phyloP scores from a whole-genome alignment of 768 basidiomycete species.

The Hericium coralloides region DNA sequence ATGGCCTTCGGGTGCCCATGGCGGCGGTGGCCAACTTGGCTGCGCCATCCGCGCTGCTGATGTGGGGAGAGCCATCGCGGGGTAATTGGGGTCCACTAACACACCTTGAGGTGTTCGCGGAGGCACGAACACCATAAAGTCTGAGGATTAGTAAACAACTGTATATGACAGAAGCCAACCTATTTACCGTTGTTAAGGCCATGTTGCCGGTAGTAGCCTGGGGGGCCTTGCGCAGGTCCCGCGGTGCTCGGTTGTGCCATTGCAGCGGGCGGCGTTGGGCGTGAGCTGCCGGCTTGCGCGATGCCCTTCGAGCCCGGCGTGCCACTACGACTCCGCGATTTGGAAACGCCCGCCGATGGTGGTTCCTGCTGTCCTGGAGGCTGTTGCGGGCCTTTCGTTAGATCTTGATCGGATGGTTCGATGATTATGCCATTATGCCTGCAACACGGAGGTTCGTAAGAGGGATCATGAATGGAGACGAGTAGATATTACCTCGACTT shows the following conservation, averaged over 20 bases:
- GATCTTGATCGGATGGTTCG: conserved; percentile 32
- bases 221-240: conserved; percentile 31
- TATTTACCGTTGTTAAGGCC: conserved; percentile 39
- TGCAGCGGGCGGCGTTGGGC: conserved; percentile 20
- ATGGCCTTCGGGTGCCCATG: conserved; percentile 28
- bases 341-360: conserved; percentile 29
- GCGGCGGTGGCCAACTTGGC: conserved; percentile 18
- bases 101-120: conserved; percentile 27
- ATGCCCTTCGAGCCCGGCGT: conserved; percentile 36
- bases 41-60: conserved; percentile 39
- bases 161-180: neutral
- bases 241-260: conserved; percentile 23
- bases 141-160: neutral
- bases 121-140: conserved; percentile 12
- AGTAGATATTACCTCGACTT: conserved; percentile 54
- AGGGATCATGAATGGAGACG: conserved; percentile 4
- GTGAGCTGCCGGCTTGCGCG: conserved; percentile 2
- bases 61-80: conserved; percentile 38
- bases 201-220: conserved; percentile 61
- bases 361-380: conserved; percentile 18
- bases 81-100: conserved; percentile 33
- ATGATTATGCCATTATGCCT: conserved; percentile 65
- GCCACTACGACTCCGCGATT: conserved; percentile 41
- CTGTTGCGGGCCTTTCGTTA: conserved; percentile 15
- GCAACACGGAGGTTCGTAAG: neutral